Base-by-base conservation (phyloP, 371 early-diverging fungal species). In the Mortierella sp. region DNA sequence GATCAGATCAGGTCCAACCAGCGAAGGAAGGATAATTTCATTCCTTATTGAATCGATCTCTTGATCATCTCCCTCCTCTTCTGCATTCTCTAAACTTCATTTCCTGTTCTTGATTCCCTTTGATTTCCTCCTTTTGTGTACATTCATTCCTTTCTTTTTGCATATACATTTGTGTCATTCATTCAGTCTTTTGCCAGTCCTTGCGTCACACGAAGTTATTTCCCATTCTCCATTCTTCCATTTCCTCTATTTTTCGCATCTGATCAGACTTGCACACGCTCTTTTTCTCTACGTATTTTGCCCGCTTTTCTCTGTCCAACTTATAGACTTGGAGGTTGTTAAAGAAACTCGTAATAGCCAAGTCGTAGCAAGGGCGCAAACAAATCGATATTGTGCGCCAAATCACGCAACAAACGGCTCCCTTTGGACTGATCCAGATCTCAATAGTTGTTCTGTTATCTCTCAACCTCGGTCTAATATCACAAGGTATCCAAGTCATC, bases 1-100 rank as follows among this genome's bases (percentile, higher is more conserved):
- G 51, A 51, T 51, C 51, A 51, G 51, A 51, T 51, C 51, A 51
- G 51, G 51, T 51, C 26, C 51, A 51, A 51, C 28, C 23, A 51
- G 12, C 26, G 8, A 26, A 26, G 22, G 51, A 51, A 51, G 26
- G 28, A 26, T 2, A 51, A 6, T 17, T 26, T 51, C 12, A 5
- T 22, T 26, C 40, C n/a, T 64, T 68, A 56, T 70, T 43, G 45
- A 23, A 19, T 68, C 51, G 40, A 65, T 53, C 58, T 37, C 51
- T 26, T n/a, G 43, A 31, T 34, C 26, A 37, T 64, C 61, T 62
- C 57, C 80, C 40, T 78, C 69, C 28, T 53, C 69, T 29, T 54
- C 72, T 45, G 26, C 51, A 51, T 51, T 66, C 34, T 31, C 45
- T 43, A 26, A 29, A 43, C 22, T 42, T n/a, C n/a, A 23, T 40